A percentile compares a stretch with the other conserved stretches of the same genome.
These are phyloP conservation scores for Leersia perrieri DNA, from an alignment of 176 grass and related monocot species.

Conservation along the genomic window DNA sequence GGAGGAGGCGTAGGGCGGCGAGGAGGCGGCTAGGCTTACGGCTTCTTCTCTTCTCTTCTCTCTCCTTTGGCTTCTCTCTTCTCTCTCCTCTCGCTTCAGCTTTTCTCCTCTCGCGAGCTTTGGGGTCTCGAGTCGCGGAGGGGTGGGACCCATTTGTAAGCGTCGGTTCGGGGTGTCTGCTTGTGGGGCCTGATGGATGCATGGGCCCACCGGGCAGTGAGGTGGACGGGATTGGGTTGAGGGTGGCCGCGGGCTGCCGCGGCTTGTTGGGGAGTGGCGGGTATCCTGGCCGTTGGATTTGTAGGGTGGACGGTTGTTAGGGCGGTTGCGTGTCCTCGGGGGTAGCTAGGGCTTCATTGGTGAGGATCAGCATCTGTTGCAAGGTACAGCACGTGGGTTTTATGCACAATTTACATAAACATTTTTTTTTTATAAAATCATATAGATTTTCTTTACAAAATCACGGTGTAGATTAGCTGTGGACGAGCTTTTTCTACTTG, in stretches of 20 bases:
- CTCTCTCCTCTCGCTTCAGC: conserved; percentile 7
- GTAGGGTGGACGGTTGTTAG: conserved; percentile 17
- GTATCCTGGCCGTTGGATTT: conserved; percentile 43
- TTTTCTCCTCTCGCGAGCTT: conserved; percentile 29
- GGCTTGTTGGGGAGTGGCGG: not conserved
- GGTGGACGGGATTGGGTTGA: not conserved
- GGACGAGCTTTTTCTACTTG: too few relatives aligned
- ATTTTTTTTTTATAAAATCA: too few relatives aligned
- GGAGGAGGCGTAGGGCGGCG: conserved; percentile 1
- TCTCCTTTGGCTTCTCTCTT: conserved; percentile 2
- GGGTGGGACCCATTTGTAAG: conserved; percentile 27
- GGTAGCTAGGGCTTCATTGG: conserved; percentile 17
- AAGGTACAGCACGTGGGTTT: too few relatives aligned
- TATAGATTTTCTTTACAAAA: too few relatives aligned
- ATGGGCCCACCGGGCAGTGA: not conserved
- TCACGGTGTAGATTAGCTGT: too few relatives aligned
- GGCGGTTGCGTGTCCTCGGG: not conserved
- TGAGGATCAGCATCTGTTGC: too few relatives aligned
- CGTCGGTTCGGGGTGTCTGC: not conserved
- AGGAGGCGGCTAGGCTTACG: conserved; percentile 30
- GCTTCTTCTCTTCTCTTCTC: conserved; percentile 28
- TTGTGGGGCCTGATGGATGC: not conserved
- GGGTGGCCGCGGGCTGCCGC: not conserved
- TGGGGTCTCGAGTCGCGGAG: conserved; percentile 7
- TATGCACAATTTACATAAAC: too few relatives aligned